Conservation (phyloP, 805 yeast species). For the Candida cerambycidarum region DNA sequence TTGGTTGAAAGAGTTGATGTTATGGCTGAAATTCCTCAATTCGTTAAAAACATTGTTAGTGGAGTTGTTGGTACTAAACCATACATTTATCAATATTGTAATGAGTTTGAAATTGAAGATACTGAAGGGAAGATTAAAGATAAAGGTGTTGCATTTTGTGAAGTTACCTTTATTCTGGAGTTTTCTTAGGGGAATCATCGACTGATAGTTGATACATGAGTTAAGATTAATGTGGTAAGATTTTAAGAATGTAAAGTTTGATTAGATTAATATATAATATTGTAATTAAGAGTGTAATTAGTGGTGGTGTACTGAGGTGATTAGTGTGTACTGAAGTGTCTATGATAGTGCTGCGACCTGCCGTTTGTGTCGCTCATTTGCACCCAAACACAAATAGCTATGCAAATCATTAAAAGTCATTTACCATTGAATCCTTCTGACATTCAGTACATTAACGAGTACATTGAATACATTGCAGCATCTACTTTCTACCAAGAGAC, state of each 20-base stretch:
- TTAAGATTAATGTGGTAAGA: too few relatives aligned
- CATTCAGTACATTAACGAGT: not conserved
- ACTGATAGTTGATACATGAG: too few relatives aligned
- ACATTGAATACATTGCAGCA: not conserved
- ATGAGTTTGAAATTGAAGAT: conserved; percentile 53
- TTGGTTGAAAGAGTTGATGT: conserved; percentile 92
- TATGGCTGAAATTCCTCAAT: conserved; percentile 93
- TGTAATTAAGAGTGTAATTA: not conserved
- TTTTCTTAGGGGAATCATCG: too few relatives aligned
- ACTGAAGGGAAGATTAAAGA: conserved; percentile 37
- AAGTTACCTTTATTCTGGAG: conserved; percentile 73
- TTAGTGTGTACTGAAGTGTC: too few relatives aligned
- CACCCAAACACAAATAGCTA: conserved; percentile 4
- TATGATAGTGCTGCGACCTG: too few relatives aligned
- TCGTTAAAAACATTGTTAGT: conserved; percentile 88
- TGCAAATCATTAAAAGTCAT: not conserved
- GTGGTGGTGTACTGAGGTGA: too few relatives aligned
- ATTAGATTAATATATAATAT: conserved; percentile 5
- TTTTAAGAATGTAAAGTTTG: too few relatives aligned
- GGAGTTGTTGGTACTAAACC: conserved; percentile 97
- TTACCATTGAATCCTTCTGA: not conserved
- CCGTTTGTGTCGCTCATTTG: too few relatives aligned
- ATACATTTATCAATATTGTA: conserved; percentile 89
- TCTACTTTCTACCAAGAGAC: not conserved
- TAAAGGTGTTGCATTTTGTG: conserved; percentile 68